Evolutionary conservation across 257 asterid species (phyloP), one percentile per base, ranked within the genome.

Genomic region (Dorcoceras hygrometricum): DNA sequence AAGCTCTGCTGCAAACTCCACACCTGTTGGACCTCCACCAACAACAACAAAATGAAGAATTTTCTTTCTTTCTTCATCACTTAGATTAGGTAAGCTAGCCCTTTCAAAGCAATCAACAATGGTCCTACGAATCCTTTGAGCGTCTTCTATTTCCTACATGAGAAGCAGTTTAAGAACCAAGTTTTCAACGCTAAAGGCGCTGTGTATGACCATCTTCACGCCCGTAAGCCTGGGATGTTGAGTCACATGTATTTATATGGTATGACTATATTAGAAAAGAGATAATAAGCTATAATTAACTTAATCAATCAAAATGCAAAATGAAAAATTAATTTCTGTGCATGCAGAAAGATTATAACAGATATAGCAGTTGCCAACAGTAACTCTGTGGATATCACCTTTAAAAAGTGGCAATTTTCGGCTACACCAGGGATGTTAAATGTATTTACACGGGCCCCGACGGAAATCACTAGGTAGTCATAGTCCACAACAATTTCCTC

Each of bases 21-120:
- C 88, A 36, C 98, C 98, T 4, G 95, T 82, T 54, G 98, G 97
- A 51, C 98, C 98, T 74, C 98, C 98, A 78, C 97, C 98, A 73
- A 93, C 97, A 62, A 93, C 84, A 57, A 93, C 96, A 70, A 93
- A 93, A 73, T 93, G 98, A 80, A 93, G 98, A 77, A 93, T 76
- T 59, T 73, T 81, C 80, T 82, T 82, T 70, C 89, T 87, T 78
- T 89, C 98, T 80, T 93, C 94, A 59, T 90, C 94, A 74, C 83
- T 85, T 60, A 93, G 84, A 63, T 72, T 86, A 36, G 97, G 95
- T 77, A 90, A 59, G 73, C 84, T 84, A 31, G 98, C 98, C 79
- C 77, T 84, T 70, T 93, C 98, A 78, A 93, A 93, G 77, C 97
- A 89, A 71, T 90, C 93, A 71, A 93, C 71, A 59, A 93, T 80